Percentiles rank a stretch among this genome's conserved stretches.
phyloP scores from a whole-genome alignment of 306 rosid genomes.

The Inga leiocalycina region DNA sequence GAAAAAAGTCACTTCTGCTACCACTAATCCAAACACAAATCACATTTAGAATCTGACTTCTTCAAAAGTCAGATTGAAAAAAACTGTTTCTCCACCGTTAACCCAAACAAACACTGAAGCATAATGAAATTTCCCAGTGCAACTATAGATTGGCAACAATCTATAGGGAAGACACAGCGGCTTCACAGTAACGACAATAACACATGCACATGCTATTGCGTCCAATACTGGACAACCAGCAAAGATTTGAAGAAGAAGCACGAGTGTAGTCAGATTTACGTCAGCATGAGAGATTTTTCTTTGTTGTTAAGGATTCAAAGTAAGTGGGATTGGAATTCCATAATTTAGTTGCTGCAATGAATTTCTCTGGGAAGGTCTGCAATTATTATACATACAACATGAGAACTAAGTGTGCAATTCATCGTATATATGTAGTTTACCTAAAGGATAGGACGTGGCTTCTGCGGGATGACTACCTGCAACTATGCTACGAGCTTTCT shows the following conservation, averaged over 20 bases:
- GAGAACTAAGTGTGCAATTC: slow-evolving; percentile 24
- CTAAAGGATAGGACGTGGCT: neutral
- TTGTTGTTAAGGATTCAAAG: slow-evolving; percentile 8
- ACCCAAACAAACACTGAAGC: neutral
- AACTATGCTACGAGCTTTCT: neutral
- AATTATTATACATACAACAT: neutral
- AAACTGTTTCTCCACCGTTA: too few species aligned
- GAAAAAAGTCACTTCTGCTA: too few species aligned
- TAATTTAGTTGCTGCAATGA: slow-evolving; percentile 67
- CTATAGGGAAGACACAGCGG: neutral
- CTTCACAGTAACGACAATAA: neutral
- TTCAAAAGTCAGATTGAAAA: too few species aligned
- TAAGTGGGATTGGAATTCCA: neutral
- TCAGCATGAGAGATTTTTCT: slow-evolving; percentile 22
- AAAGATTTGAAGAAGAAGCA: slow-evolving; percentile 19
- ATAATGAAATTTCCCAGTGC: slow-evolving; percentile 10
- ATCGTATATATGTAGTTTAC: neutral
- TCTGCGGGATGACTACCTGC: neutral
- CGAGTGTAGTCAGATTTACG: neutral
- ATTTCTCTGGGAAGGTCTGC: slow-evolving; percentile 47
- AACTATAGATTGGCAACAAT: slow-evolving; percentile 7
- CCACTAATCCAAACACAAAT: too few species aligned
- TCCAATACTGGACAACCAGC: neutral
- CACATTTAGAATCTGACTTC: too few species aligned
- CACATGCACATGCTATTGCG: neutral